Percentiles rank a stretch among this genome's conserved stretches.
These are phyloP conservation scores for Soucietia sequanensis DNA, from an alignment of 805 yeast species.

Conservation along the genomic window DNA sequence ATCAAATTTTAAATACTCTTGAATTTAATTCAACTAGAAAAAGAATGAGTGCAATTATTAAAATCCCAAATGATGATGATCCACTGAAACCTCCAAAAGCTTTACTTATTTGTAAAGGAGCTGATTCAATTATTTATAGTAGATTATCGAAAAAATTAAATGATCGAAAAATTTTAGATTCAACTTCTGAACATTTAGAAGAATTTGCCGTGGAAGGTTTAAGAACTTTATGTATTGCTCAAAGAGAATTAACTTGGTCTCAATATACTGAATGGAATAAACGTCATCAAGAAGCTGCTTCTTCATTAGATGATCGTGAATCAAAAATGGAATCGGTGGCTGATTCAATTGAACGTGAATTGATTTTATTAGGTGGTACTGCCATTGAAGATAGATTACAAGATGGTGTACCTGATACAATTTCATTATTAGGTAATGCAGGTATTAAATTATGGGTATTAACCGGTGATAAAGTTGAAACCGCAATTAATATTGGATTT, in stretches of 20 bases:
- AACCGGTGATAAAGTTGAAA: constrained; percentile 88
- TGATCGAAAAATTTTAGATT: constrained; percentile 51
- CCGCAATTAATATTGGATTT: constrained; percentile 85
- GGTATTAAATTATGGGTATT: constrained; percentile 85
- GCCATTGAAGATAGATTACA: constrained; percentile 85
- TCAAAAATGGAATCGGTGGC: constrained; percentile 73
- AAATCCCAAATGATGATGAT: constrained; percentile 59
- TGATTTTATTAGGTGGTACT: constrained; percentile 73
- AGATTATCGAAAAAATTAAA: constrained; percentile 47
- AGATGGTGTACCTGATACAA: constrained; percentile 84
- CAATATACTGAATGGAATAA: constrained; percentile 64
- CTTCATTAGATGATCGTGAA: constrained; percentile 63
- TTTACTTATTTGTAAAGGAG: constrained; percentile 77
- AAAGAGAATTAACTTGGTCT: constrained; percentile 60
- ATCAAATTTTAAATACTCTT: constrained; percentile 65
- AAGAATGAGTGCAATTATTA: constrained; percentile 82
- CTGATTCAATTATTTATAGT: constrained; percentile 75
- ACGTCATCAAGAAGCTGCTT: constrained; percentile 62
- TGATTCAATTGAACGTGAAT: constrained; percentile 66
- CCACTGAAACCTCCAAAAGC: constrained; percentile 44
- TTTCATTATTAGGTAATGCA: constrained; percentile 64
- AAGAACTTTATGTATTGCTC: constrained; percentile 79
- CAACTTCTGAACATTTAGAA: constrained; percentile 72
- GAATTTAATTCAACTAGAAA: constrained; percentile 85
- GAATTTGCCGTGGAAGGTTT: constrained; percentile 81